A percentile compares a stretch with the other conserved stretches of the same genome.
phyloP scores from a whole-genome alignment of 163 green algal species.

The Trebouxia gelatinosa region DNA sequence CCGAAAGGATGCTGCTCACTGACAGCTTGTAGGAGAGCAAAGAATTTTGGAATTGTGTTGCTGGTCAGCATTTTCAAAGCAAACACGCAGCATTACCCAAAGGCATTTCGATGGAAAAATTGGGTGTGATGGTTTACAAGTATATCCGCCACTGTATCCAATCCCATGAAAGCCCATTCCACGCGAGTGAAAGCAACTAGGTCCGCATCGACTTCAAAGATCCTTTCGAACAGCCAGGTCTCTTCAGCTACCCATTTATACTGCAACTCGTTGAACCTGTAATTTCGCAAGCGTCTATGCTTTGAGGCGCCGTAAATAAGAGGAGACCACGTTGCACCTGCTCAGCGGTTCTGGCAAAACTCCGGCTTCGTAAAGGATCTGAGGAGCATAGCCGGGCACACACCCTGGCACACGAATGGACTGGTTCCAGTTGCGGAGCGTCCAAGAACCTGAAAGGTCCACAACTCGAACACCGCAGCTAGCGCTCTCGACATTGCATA shows the following conservation, averaged over 20 bases:
- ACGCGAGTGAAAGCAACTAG: slow-evolving; percentile 19
- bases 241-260: slow-evolving; percentile 64
- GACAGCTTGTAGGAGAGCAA: not conserved
- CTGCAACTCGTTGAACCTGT: slow-evolving; percentile 69
- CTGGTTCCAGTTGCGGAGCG: no score
- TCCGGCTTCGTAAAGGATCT: no score
- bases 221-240: slow-evolving; percentile 62
- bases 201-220: slow-evolving; percentile 33
- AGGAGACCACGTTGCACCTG: no score
- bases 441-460: no score
- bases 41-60: not conserved
- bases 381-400: no score
- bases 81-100: slow-evolving; percentile 43
- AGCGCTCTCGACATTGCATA: no score
- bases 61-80: not conserved
- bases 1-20: not conserved
- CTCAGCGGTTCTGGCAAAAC: no score
- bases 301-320: no score
- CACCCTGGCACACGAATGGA: no score
- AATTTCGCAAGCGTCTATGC: no score
- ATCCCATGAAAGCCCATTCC: slow-evolving; percentile 55
- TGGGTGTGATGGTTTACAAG: slow-evolving; percentile 54
- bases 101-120: slow-evolving; percentile 54
- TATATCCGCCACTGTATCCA: slow-evolving; percentile 66
- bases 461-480: no score